These are phyloP conservation scores for Emergomyces africanus DNA, from an alignment of 2,329 filamentous ascomycete species.

Conservation along the genomic window DNA sequence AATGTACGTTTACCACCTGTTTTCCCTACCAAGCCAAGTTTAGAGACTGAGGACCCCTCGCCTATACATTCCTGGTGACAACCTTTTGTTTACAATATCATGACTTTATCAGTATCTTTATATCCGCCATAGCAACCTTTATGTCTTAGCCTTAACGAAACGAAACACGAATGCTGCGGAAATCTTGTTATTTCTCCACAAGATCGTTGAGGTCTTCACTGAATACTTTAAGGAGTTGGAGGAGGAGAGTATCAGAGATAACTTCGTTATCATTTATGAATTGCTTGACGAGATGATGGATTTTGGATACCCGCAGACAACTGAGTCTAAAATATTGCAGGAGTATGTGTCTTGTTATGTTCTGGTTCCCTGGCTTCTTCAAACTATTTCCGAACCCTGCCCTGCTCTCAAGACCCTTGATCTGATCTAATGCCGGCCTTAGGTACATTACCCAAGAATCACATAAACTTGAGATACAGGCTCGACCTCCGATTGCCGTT, in stretches of 20 bases:
- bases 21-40: slow-evolving; percentile 1
- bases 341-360: slow-evolving; percentile 41
- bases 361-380: not conserved
- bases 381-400: slow-evolving; percentile 3
- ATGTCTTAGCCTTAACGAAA: slow-evolving; percentile 94
- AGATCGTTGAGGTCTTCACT: slow-evolving; percentile 96
- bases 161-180: slow-evolving; percentile 98
- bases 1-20: slow-evolving; percentile 51
- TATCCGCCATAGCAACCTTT: slow-evolving; percentile 98
- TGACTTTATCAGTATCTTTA: slow-evolving; percentile 66
- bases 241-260: slow-evolving; percentile 97
- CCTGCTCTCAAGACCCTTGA: not conserved
- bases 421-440: slow-evolving; percentile 4
- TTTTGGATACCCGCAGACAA: slow-evolving; percentile 97
- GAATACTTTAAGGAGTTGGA: slow-evolving; percentile 99
- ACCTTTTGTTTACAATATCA: slow-evolving; percentile 9
- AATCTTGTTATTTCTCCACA: slow-evolving; percentile 95
- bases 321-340: slow-evolving; percentile 95
- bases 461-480: slow-evolving; percentile 95
- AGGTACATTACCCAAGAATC: slow-evolving; percentile 97
- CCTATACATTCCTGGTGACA: slow-evolving; percentile 1
- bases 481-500: slow-evolving; percentile 89
- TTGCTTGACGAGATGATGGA: slow-evolving; percentile 99
- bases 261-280: slow-evolving; percentile 99
- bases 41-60: not conserved